Conservation (phyloP, 495 filamentous ascomycete species). For the Podospora bellae-mahoneyi region DNA sequence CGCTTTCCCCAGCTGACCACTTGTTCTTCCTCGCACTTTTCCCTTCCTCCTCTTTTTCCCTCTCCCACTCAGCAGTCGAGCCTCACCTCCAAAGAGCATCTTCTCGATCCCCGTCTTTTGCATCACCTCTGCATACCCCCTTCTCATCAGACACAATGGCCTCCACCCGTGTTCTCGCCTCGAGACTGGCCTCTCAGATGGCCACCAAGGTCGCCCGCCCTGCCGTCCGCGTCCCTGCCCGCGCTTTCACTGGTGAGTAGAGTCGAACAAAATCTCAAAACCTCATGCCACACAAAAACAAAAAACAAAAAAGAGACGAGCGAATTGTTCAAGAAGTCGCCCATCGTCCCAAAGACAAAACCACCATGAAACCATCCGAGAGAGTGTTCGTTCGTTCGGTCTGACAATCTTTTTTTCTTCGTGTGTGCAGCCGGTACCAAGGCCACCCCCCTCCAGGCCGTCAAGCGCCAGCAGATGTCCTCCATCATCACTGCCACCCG, state of each 20-base stretch:
- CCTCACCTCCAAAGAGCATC: slow-evolving; percentile 28
- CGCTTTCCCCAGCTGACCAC: slow-evolving; percentile 33
- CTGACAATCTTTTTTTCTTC: slow-evolving; percentile 18
- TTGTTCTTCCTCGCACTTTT: slow-evolving; percentile 33
- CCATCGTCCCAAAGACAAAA: not conserved
- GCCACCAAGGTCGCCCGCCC: slow-evolving; percentile 70
- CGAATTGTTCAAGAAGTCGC: not conserved
- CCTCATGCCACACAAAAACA: too few species aligned
- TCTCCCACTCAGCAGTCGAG: slow-evolving; percentile 41
- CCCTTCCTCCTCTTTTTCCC: slow-evolving; percentile 39
- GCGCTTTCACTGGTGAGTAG: slow-evolving; percentile 60
- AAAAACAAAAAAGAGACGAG: not conserved
- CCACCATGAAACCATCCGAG: not conserved
- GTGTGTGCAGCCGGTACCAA: slow-evolving; percentile 36
- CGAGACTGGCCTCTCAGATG: slow-evolving; percentile 65
- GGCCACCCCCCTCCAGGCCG: slow-evolving; percentile 54
- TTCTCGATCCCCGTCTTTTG: slow-evolving; percentile 32
- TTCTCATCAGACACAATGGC: slow-evolving; percentile 63
- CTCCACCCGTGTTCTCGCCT: slow-evolving; percentile 67
- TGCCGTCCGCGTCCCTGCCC: slow-evolving; percentile 59
- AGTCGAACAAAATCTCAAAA: not conserved
- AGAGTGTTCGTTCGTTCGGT: slow-evolving; percentile 6
- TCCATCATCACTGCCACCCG: slow-evolving; percentile 63
- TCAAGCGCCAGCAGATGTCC: slow-evolving; percentile 65
- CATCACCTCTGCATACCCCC: slow-evolving; percentile 39